Percentiles rank a stretch among this genome's conserved stretches.
Evolutionary conservation across 768 basidiomycete species (phyloP).

Genomic region (Neoboletus brunneissimus): DNA sequence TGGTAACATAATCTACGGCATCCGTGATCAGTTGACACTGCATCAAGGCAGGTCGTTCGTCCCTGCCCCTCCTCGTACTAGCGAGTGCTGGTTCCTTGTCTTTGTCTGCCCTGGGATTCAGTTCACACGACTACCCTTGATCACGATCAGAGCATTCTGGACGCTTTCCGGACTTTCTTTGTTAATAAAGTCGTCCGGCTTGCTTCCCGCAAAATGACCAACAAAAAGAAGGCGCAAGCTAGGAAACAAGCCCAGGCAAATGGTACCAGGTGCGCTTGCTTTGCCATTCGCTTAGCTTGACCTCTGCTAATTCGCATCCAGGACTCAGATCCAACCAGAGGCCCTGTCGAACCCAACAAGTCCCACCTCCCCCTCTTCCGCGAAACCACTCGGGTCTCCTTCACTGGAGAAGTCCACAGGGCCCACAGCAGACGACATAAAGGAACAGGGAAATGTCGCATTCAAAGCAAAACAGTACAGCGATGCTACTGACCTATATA

Average conservation of each 20-base stretch:
- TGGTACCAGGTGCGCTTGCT: constrained; percentile 20
- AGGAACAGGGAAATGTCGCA: constrained; percentile 72
- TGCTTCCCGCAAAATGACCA: constrained; percentile 24
- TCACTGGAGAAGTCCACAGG: constrained; percentile 30
- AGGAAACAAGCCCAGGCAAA: constrained; percentile 31
- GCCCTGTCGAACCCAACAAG: constrained; percentile 11
- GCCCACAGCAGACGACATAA: constrained; percentile 49
- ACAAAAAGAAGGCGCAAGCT: constrained; percentile 30
- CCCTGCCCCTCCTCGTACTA: background rate
- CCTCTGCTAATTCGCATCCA: constrained; percentile 9
- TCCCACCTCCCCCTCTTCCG: constrained; percentile 18
- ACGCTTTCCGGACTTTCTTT: constrained; percentile 5
- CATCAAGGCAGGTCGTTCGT: background rate
- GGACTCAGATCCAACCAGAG: constrained; percentile 16
- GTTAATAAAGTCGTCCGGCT: background rate
- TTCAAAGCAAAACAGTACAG: constrained; percentile 66
- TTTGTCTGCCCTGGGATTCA: background rate
- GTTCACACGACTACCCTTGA: background rate
- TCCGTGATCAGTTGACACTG: constrained; percentile 1
- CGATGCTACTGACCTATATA: constrained; percentile 73
- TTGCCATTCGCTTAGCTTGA: background rate
- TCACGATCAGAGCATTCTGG: constrained; percentile 4
- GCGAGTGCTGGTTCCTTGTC: background rate
- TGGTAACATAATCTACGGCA: constrained; percentile 1
- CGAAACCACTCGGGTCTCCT: constrained; percentile 9